These are phyloP conservation scores for Fusarium graminum DNA, from an alignment of 2,329 filamentous ascomycete species.

Conservation along the genomic window DNA sequence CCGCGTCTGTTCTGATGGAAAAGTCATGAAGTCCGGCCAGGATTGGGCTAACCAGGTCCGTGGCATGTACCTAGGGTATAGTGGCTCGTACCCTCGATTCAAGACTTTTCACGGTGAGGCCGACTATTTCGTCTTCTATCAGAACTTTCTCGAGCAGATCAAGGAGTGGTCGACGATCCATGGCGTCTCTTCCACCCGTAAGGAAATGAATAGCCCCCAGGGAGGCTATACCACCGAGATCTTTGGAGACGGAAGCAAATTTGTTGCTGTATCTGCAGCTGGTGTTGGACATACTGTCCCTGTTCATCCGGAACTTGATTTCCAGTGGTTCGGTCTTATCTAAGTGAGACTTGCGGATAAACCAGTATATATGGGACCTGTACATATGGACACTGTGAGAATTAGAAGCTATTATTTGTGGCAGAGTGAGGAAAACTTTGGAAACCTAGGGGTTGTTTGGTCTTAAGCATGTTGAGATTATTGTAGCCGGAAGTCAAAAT, in stretches of 20 bases:
- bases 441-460: too few species aligned
- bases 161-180: constrained; percentile 21
- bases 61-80: constrained; percentile 17
- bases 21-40: constrained; percentile 5
- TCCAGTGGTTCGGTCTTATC: constrained; percentile 19
- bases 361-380: too few species aligned
- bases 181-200: constrained; percentile 1
- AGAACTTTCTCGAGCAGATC: constrained; percentile 21
- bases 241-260: constrained; percentile 15
- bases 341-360: fast-evolving
- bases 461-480: too few species aligned
- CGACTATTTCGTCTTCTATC: constrained; percentile 10
- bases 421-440: too few species aligned
- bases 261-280: constrained; percentile 13
- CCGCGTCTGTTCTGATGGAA: constrained; percentile 10
- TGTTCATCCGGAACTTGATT: constrained; percentile 10
- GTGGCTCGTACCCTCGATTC: constrained; percentile 4
- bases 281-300: constrained; percentile 17
- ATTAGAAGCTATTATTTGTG: too few species aligned
- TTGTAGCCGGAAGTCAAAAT: too few species aligned
- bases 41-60: constrained; percentile 11
- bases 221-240: constrained; percentile 7
- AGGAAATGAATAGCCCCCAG: not conserved
- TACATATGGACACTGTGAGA: too few species aligned
- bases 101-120: constrained; percentile 15